Evolutionary conservation across 768 basidiomycete genomes (phyloP), one percentile per base, ranked within the genome.

Genomic region (Clavaria fumosa): DNA sequence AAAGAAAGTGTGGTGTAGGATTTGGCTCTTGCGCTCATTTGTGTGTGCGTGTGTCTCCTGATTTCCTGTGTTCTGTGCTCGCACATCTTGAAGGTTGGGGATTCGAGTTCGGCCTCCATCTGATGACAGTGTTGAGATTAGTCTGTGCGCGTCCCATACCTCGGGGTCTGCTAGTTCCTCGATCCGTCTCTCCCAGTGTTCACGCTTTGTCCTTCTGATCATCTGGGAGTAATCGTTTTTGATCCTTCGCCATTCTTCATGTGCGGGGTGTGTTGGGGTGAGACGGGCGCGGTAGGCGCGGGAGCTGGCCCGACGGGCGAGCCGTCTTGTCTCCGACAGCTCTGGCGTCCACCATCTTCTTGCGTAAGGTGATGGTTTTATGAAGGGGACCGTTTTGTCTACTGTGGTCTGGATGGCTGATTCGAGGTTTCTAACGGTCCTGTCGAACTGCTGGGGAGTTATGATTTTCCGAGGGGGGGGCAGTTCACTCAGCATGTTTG

Each of bases 91-190:
- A n/a, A n/a, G n/a, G n/a, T n/a, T n/a, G n/a, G n/a, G n/a, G n/a
- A 43, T 5, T 41, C 10, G 11, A 37, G 23, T n/a, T n/a, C n/a
- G n/a, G n/a, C n/a, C n/a, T n/a, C n/a, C n/a, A n/a, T n/a, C n/a
- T n/a, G n/a, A n/a, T 1, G 19, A n/a, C 2, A 46, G 40, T 2
- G 26, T 26, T 0, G 42, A 34, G 0, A 52, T 39, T 19, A 40
- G 50, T 0, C 26, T 34, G 37, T 46, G 43, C 1, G 41, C 44
- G 0, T 19, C 44, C 46, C 46, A 53, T 1, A 51, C 17, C 2
- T 40, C 33, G 0, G 38, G n/a, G n/a, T n/a, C n/a, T n/a, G n/a
- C n/a, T n/a, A n/a, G n/a, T n/a, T n/a, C n/a, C n/a, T n/a, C n/a
- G n/a, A n/a, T n/a, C n/a, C n/a, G n/a, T n/a, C n/a, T n/a, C n/a